These are phyloP conservation scores for Kalmanozyma brasiliensis DNA, from an alignment of 1,284 basidiomycete species.

Conservation along the genomic window DNA sequence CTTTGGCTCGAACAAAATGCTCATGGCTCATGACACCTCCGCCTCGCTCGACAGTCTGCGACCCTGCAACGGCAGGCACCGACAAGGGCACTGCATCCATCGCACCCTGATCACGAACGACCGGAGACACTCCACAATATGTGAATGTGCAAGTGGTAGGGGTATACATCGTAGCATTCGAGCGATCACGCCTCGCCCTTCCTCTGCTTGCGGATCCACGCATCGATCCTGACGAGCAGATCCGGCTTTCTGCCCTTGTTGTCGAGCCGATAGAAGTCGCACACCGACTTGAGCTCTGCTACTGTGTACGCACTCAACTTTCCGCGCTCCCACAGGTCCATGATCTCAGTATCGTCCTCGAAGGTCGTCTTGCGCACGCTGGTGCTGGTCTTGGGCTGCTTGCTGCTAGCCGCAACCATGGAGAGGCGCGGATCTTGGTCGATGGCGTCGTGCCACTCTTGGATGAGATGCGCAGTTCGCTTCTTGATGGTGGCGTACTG, in stretches of 20 bases:
- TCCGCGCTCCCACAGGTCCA: conserved; percentile 33
- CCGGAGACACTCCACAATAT: too few relatives aligned
- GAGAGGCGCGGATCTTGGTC: conserved; percentile 71
- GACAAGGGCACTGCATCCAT: too few relatives aligned
- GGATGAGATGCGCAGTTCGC: conserved; percentile 79
- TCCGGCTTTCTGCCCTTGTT: conserved; percentile 62
- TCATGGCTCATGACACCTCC: too few relatives aligned
- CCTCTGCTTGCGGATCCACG: conserved; percentile 37
- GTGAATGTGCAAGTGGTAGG: too few relatives aligned
- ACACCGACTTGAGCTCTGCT: conserved; percentile 51
- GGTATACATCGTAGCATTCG: conserved; percentile 1
- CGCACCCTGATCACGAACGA: too few relatives aligned
- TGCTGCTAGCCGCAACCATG: conserved; percentile 8
- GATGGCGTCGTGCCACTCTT: conserved; percentile 79
- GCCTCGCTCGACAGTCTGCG: too few relatives aligned
- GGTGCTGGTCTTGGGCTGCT: conserved; percentile 29
- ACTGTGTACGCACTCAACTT: conserved; percentile 52
- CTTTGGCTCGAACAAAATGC: too few relatives aligned
- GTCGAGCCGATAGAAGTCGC: conserved; percentile 52
- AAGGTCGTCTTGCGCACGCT: conserved; percentile 38
- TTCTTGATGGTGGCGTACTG: conserved; percentile 82
- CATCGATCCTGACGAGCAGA: conserved; percentile 47
- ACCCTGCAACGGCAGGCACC: too few relatives aligned
- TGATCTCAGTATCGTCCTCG: conserved; percentile 44
- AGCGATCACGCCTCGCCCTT: conserved; percentile 4